Base-by-base conservation (phyloP, 139 green algal species). In the Chlorella sp. region DNA sequence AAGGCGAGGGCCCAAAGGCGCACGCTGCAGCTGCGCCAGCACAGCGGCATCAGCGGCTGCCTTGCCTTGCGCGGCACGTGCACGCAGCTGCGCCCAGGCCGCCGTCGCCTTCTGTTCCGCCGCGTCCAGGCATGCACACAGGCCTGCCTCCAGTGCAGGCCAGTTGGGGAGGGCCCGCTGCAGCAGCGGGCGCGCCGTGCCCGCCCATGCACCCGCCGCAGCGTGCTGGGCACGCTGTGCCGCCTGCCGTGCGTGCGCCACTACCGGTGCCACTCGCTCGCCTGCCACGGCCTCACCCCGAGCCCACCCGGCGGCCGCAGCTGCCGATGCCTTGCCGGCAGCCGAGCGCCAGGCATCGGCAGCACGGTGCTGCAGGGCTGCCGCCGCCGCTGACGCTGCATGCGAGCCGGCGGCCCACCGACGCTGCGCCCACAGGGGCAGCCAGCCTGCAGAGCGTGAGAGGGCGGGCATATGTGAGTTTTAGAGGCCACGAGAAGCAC, bases 351-450 rank as follows among this genome's bases (percentile, higher is more conserved):
- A 88, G 26, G 66, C 71, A 0, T 28, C 39, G 3, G 39, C 84
- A 18, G 66, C 39, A 22, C 28, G 42, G 11, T 81, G 84, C 84
- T 40, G 84, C 68, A 69, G 1, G 2, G 66, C 68, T 5, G 64
- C 66, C 0, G 39, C 1, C 24, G 34, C 42, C 21, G 34, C 53
- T 11, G 34, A 48, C 18, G 78, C 87, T 7, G 32, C n/a, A 19
- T 37, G 9, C 2, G 28, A 37, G 37, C 68, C 24, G 34, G 21
- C 24, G 2, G 53, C 68, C 68, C 71, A 81, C 1, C 40, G 81
- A 0, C 66, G 42, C 34, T 88, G 81, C 0, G 84, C 84, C 84
- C 84, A 88, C 37, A 88, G 68, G 37, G 84, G 84, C 68, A 88
- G 84, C 84, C 84, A 88, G 68, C 66, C 84, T 88, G 68, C 28